Conservation (phyloP, 768 basidiomycete species). For the Steccherinum ochraceum region DNA sequence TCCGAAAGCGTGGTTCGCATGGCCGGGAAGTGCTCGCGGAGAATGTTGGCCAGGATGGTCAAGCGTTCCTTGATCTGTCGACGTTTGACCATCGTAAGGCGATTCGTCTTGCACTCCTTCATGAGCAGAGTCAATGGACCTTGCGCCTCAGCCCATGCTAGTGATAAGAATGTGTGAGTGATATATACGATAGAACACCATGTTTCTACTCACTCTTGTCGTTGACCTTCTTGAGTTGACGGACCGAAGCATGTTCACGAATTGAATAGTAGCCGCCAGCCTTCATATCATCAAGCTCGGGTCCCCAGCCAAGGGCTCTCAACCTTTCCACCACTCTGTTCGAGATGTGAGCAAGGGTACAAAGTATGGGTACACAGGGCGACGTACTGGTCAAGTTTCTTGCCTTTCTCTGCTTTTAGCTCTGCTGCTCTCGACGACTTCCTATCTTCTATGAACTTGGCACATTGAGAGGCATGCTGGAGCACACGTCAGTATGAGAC, state of each 20-base stretch:
- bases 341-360: background rate
- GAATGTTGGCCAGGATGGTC: background rate
- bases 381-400: background rate
- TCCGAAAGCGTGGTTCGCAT: background rate
- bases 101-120: background rate
- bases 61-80: background rate
- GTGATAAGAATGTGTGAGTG: background rate
- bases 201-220: background rate
- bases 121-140: background rate
- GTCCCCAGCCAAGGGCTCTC: background rate
- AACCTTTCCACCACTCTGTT: background rate
- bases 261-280: background rate
- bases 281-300: background rate
- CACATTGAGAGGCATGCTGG: background rate
- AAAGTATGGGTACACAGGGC: background rate
- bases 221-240: background rate
- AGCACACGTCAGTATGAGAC: background rate
- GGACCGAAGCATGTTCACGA: background rate
- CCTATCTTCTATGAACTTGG: background rate
- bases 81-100: background rate
- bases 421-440: background rate
- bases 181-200: too few species aligned
- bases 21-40: background rate
- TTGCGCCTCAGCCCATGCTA: background rate
- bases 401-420: background rate